Conservation (phyloP, 2,329 filamentous ascomycete genomes). For the Pestalotiopsis sp. region DNA sequence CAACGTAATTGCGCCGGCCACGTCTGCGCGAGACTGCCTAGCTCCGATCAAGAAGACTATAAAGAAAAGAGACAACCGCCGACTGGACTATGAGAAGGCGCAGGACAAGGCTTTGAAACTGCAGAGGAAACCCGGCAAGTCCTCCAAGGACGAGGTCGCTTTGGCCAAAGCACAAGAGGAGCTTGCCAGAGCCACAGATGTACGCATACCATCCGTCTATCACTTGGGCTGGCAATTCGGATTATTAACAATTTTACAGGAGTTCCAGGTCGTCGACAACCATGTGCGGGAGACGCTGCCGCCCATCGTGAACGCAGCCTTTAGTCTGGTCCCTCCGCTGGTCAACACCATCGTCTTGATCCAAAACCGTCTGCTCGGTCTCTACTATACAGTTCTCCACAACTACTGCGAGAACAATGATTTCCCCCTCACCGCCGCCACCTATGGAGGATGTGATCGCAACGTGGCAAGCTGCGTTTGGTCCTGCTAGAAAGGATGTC, state of each 20-base stretch:
- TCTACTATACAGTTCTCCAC: slow-evolving; percentile 78
- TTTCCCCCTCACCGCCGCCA: slow-evolving; percentile 73
- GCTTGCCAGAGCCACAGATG: slow-evolving; percentile 65
- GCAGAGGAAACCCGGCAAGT: slow-evolving; percentile 70
- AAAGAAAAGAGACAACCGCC: slow-evolving; percentile 82
- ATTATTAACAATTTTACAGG: slow-evolving; percentile 42
- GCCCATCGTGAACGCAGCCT: slow-evolving; percentile 69
- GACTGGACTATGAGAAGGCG: slow-evolving; percentile 79
- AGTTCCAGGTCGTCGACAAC: slow-evolving; percentile 76
- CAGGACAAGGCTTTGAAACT: slow-evolving; percentile 72
- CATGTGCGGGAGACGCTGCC: slow-evolving; percentile 74
- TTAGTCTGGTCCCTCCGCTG: slow-evolving; percentile 74
- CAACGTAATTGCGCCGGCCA: slow-evolving; percentile 70
- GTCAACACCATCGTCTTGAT: slow-evolving; percentile 73
- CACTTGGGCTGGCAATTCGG: neutral
- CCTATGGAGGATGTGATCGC: slow-evolving; percentile 72
- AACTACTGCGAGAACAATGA: slow-evolving; percentile 71
- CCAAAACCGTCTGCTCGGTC: slow-evolving; percentile 76
- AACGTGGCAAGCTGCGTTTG: slow-evolving; percentile 66
- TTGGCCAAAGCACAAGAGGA: slow-evolving; percentile 75
- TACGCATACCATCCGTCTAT: slow-evolving; percentile 36
- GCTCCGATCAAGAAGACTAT: slow-evolving; percentile 79
- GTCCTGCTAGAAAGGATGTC: slow-evolving; percentile 65
- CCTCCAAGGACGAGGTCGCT: slow-evolving; percentile 72
- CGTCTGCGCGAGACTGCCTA: slow-evolving; percentile 69